Base-by-base conservation (phyloP, 768 basidiomycete genomes). In the Suillus paluster region DNA sequence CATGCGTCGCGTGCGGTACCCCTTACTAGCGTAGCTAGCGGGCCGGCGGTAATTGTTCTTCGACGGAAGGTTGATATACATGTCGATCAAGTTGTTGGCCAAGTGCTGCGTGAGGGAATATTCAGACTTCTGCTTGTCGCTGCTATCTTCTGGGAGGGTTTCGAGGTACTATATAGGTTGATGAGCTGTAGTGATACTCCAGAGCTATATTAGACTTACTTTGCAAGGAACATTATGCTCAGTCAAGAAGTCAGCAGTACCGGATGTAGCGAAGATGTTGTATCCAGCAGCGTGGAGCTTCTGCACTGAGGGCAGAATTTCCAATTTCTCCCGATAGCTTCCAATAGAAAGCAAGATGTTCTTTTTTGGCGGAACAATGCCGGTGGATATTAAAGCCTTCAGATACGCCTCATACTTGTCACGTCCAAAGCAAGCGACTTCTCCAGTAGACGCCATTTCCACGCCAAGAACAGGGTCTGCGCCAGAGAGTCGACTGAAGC, bases 391-490 rank as follows among this genome's bases (percentile, higher is more conserved):
- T 61, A 99, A 82, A 2, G 94, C 96, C 80, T 99, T 99, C 71
- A 99, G 82, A 75, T 99, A 99, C 5, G 97, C 97, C 73, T 99
- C 97, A 73, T 97, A 99, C 78, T 96, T 97, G 81, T 99, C 92
- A 66, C 84, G 88, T 8, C 97, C 97, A 75, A 99, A 99, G 79
- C 97, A 99, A 19, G 97, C 97, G 27, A 99, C 97, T 74, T 99
- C 97, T 61, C 97, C 97, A 1, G 97, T 99, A 19, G 97, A 99
- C 17, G 97, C 97, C 97, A 99, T 99, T 81, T 99, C 97, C 46
- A 99, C 97, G 70, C 97, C 97, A 14, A 98, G 85, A 8, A 99
- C 91, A 21, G 97, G 97, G 74, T 99, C 97, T 21, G 97, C 97
- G 27, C 97, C 97, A 21, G 94, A 96, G 39, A 99, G 79, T 46